phyloP scores from a whole-genome alignment of 176 grass and related monocot species.

The Avena atlantica region DNA sequence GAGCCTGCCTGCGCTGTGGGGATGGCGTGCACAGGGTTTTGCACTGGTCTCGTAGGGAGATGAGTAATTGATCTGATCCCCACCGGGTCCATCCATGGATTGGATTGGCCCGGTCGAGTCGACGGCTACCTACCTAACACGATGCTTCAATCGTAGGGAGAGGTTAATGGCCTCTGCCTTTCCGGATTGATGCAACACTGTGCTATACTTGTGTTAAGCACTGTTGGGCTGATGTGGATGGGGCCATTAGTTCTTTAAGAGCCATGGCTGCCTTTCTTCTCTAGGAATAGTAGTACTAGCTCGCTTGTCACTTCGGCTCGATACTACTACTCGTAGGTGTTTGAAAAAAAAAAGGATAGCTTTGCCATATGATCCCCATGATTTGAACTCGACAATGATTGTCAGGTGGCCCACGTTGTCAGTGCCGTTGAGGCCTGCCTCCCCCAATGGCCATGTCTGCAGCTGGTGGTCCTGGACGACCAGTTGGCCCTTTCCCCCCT shows the following conservation, averaged over 20 bases:
- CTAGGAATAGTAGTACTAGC: background rate
- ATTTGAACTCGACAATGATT: conserved; percentile 56
- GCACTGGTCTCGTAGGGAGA: conserved; percentile 39
- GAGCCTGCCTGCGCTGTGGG: conserved; percentile 35
- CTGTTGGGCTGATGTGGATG: background rate
- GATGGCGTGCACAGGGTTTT: conserved; percentile 53
- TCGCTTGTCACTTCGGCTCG: conserved; percentile 17
- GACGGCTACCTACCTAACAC: background rate
- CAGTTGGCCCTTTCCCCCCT: background rate
- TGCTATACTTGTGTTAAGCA: background rate
- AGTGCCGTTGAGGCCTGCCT: background rate
- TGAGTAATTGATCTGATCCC: conserved; percentile 51
- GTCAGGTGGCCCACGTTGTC: conserved; percentile 33
- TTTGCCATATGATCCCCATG: conserved; percentile 48
- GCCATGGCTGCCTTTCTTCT: conserved; percentile 11
- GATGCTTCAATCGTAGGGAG: background rate
- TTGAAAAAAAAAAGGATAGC: conserved; percentile 56
- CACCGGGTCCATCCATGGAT: conserved; percentile 44
- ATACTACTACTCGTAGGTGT: conserved; percentile 4
- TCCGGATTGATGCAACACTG: background rate
- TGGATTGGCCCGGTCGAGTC: conserved; percentile 18
- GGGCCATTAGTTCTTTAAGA: conserved; percentile 25
- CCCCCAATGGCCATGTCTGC: background rate
- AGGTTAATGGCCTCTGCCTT: background rate
- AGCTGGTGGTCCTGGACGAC: conserved; percentile 33